Evolutionary conservation across 1,284 basidiomycete genomes (phyloP), one percentile per base, ranked within the genome.

Genomic region (Heterobasidion irregulare): DNA sequence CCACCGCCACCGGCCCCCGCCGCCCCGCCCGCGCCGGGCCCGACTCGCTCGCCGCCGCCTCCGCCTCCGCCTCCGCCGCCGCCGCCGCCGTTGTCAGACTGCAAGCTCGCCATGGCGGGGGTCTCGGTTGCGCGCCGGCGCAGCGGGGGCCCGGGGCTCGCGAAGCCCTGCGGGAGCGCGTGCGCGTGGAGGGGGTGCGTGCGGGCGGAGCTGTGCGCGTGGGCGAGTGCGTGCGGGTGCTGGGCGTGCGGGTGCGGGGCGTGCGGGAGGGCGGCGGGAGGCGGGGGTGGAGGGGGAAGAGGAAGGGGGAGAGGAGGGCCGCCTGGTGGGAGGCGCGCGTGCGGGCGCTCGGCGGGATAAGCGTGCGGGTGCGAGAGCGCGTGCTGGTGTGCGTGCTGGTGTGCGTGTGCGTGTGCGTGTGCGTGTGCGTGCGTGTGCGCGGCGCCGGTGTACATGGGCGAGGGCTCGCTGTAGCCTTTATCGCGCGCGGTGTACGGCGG

Each of bases 31-130:
- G n/a, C n/a, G n/a, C 13, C 41, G 41, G 13, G 57, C 52, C 59
- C 43, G 50, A 56, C 54, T 15, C 58, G 26, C 26, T 26, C 26
- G 26, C 26, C 2, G 26, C 26, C 2, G 19, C 19, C 3, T 2
- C 2, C 19, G 57, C 16, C 59, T 51, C 58, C 61, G 41, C 56
- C 54, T 45, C 58, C 57, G 55, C 58, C 50, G 56, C 59, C 53
- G 53, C n/a, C n/a, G n/a, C n/a, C n/a, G n/a, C n/a, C n/a, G n/a
- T 53, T n/a, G 46, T 46, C 41, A 52, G 56, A 8, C 55, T 65
- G 66, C 33, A 70, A 57, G 52, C 67, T 66, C 6, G 64, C 66
- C 69, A 70, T 69, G 46, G 64, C 66, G 8, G 67, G 66, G 9
- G 65, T 63, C 26, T 54, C 57, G 3, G 50, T 18, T 51, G 53